Evolutionary conservation across 2,329 filamentous ascomycete genomes (phyloP), one percentile per base, ranked within the genome.

Genomic region (Coniochaeta sp.): DNA sequence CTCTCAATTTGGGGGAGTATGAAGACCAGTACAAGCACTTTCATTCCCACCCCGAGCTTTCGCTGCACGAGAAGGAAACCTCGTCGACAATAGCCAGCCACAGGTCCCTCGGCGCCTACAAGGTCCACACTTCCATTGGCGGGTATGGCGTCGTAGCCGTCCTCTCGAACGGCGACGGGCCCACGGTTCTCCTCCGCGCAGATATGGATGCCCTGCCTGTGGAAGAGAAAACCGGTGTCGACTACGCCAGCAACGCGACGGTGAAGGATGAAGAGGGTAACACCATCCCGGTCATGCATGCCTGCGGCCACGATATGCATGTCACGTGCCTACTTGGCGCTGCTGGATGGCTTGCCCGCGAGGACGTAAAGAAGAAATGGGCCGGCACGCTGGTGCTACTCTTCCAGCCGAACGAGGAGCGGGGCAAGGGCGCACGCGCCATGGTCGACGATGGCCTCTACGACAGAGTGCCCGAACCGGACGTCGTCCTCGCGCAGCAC

Each of bases 391-490:
- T 88, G 18, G 66, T 89, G 6, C 62, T 85, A 7, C 64, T 82
- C 3, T 89, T 88, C 62, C 85, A 89, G 58, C 85, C 85, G 0
- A 77, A 78, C 1, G 85, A 88, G 61, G 85, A 89, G 62, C 71
- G 77, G 1, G 82, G 76, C 0, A 73, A 70, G 0, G 85, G 85
- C 0, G 85, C 85, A 0, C 58, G 64, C 14, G 61, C 60, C 8
- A 71, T 72, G 68, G 59, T 70, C 0, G 65, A 70, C 1, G 68
- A 66, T 12, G 69, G 67, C 0, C 58, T 71, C 2, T 71, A 65
- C 42, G 54, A 54, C 1, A 48, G 46, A 0, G 50, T 61, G 3
- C 67, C 67, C 0, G 9, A 66, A 0, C 68, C 68, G 0, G 65
- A 69, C 31, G 51, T 65, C 2, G 56, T 69, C 1, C 54, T 71